phyloP scores from a whole-genome alignment of 345 rosid species.

The Combretum micranthum region DNA sequence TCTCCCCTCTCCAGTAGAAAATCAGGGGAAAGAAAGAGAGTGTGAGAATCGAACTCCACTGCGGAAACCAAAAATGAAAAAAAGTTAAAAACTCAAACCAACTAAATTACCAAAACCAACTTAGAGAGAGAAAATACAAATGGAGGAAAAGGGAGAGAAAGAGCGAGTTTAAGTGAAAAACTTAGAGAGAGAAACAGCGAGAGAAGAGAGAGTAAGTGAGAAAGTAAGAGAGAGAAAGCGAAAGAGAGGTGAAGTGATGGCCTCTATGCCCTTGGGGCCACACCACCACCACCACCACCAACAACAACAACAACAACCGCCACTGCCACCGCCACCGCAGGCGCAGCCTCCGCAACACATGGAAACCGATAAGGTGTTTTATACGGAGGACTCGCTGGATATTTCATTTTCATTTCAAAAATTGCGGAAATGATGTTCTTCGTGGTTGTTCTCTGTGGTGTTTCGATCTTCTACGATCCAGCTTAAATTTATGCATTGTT shows the following conservation, averaged over 20 bases:
- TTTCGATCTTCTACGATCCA: no score
- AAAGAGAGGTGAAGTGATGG: conserved; percentile 2
- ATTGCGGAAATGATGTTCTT: no score
- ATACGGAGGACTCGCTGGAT: no score
- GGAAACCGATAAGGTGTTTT: conserved; percentile 42
- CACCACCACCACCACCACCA: conserved; percentile 11
- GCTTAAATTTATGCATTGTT: no score
- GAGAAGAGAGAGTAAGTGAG: conserved; percentile 3
- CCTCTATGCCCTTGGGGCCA: conserved; percentile 13
- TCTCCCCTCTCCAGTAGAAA: conserved; percentile 3
- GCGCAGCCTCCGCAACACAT: conserved; percentile 12
- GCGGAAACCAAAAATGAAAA: not conserved
- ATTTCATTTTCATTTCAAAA: no score
- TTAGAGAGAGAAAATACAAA: not conserved
- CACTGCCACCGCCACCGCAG: conserved; percentile 4
- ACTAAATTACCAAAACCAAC: not conserved
- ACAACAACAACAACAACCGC: conserved; percentile 5
- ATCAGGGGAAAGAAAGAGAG: not conserved
- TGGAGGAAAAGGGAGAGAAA: conserved; percentile 2
- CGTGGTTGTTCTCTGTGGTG: no score
- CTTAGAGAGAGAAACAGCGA: not conserved
- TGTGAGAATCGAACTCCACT: not conserved
- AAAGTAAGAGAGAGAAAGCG: conserved; percentile 2
- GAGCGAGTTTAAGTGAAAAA: not conserved
- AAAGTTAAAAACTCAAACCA: no score